Percentiles rank a stretch among this genome's conserved stretches.
Conservation (phyloP, 148 eudicot genomes). For the Rhododendron vialii region DNA sequence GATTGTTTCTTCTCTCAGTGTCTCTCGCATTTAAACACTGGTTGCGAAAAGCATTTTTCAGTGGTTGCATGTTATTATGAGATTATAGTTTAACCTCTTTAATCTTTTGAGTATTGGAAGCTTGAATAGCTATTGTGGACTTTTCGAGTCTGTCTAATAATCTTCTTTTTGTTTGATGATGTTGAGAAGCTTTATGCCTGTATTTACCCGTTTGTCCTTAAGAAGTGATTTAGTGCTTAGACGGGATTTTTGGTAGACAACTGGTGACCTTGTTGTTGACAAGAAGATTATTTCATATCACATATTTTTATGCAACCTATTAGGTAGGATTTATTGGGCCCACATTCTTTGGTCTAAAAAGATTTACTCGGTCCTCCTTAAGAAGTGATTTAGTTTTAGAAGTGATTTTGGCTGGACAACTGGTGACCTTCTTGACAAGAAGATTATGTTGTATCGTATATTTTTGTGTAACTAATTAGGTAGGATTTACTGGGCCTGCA, state of each 20-base stretch:
- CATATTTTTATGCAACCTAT: not conserved
- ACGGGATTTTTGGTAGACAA: not conserved
- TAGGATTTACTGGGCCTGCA: not conserved
- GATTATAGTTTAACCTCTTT: not conserved
- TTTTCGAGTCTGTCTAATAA: not conserved
- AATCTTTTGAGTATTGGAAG: not conserved
- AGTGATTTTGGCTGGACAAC: not conserved
- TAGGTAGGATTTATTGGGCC: not conserved
- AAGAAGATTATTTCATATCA: not conserved
- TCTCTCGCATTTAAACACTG: not conserved
- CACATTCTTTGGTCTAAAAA: not conserved
- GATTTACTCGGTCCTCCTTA: not conserved
- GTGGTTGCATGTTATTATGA: not conserved
- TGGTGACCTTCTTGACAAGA: not conserved
- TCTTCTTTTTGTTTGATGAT: not conserved
- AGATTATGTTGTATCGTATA: not conserved
- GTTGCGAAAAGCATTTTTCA: not conserved
- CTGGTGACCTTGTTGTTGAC: not conserved
- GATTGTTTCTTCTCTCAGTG: not conserved
- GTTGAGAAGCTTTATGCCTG: not conserved
- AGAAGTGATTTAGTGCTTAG: not conserved
- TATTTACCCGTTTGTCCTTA: no score
- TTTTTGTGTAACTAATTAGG: not conserved
- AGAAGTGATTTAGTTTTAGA: not conserved
- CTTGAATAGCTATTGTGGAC: not conserved